Percentiles rank a stretch among this genome's conserved stretches.
Conservation (phyloP, 345 rosid species). For the Eutrema japonicum region DNA sequence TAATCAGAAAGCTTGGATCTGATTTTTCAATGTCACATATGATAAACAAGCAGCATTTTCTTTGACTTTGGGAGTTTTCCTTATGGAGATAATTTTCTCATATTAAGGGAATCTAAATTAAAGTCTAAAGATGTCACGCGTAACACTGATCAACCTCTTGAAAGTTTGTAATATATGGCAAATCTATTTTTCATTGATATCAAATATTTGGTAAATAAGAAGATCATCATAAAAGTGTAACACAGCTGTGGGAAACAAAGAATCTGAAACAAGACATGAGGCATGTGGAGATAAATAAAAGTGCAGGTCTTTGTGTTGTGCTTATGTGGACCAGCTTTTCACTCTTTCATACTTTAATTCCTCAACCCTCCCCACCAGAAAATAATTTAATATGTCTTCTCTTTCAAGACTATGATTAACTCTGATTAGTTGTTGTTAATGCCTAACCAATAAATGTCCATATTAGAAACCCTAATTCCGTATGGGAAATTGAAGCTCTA, state of each 20-base stretch:
- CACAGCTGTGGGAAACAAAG: conserved; percentile 44
- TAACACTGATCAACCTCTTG: conserved; percentile 16
- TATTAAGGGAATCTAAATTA: background rate
- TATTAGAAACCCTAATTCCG: conserved; percentile 21
- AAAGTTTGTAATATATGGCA: no score
- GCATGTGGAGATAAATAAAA: conserved; percentile 41
- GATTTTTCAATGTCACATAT: background rate
- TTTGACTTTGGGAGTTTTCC: background rate
- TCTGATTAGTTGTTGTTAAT: background rate
- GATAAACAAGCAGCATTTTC: background rate
- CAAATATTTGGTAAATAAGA: conserved; percentile 10
- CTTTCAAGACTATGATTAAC: conserved; percentile 24
- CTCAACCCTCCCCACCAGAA: conserved; percentile 35
- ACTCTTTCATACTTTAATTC: conserved; percentile 34
- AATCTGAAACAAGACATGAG: conserved; percentile 31
- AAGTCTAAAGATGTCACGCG: background rate
- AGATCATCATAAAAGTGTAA: conserved; percentile 23
- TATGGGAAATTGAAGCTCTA: background rate
- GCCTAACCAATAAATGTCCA: background rate
- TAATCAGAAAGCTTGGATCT: conserved; percentile 1
- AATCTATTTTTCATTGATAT: background rate
- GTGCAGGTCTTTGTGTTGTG: conserved; percentile 36
- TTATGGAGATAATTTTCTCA: background rate
- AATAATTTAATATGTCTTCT: conserved; percentile 27
- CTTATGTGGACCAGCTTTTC: conserved; percentile 40